A percentile compares a stretch with the other conserved stretches of the same genome.
Evolutionary conservation across 1,284 basidiomycete genomes (phyloP).

Genomic region (Erythrobasidium hasegawianum): DNA sequence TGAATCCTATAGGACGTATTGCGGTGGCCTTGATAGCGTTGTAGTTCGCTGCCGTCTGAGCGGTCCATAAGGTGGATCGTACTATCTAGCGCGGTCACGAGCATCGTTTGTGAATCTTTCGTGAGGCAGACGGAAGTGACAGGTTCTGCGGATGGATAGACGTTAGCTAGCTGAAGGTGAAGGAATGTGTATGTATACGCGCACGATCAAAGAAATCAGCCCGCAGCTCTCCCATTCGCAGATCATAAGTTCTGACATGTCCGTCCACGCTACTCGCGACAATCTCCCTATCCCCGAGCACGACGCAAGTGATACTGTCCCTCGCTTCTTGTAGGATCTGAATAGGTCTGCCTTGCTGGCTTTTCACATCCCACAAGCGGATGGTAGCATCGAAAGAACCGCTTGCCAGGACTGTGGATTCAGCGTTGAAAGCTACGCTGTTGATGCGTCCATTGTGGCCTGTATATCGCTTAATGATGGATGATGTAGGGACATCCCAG

Average conservation of each 20-base stretch:
- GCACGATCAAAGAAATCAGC: constrained; percentile 83
- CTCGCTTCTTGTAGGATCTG: constrained; percentile 84
- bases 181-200: constrained; percentile 47
- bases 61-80: constrained; percentile 82
- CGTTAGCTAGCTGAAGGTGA: not conserved
- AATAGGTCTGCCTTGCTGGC: constrained; percentile 76
- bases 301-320: constrained; percentile 80
- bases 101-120: constrained; percentile 67
- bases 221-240: constrained; percentile 82
- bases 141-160: constrained; percentile 60
- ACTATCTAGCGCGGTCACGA: constrained; percentile 78
- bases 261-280: constrained; percentile 86
- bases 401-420: constrained; percentile 77
- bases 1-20: constrained; percentile 73
- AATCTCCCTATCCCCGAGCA: constrained; percentile 56
- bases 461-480: constrained; percentile 71
- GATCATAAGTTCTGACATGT: constrained; percentile 82
- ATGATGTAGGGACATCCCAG: constrained; percentile 90
- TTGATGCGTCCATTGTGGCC: constrained; percentile 90
- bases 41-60: constrained; percentile 74
- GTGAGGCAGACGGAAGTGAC: constrained; percentile 76
- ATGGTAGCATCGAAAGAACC: constrained; percentile 86
- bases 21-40: constrained; percentile 73
- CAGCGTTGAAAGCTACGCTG: constrained; percentile 81
- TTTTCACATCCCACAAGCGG: constrained; percentile 75